Evolutionary conservation across 2,329 filamentous ascomycete species (phyloP).

Genomic region (Clarireedia hainanense): DNA sequence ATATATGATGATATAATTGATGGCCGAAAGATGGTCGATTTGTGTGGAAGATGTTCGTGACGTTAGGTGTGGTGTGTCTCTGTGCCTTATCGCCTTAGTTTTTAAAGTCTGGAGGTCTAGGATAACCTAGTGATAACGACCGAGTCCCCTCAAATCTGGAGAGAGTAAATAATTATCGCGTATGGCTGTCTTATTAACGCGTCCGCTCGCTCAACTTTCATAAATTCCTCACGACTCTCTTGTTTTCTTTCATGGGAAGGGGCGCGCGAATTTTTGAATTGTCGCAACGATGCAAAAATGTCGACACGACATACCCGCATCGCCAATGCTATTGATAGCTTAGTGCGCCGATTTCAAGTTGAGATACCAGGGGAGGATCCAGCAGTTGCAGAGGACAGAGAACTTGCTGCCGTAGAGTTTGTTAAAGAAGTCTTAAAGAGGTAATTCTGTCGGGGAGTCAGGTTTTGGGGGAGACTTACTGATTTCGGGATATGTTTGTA

Average conservation of each 20-base stretch:
- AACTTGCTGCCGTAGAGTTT: conserved; percentile 51
- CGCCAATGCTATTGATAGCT: conserved; percentile 68
- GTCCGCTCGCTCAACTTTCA: conserved; percentile 8
- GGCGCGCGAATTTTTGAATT: background rate
- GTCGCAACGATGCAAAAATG: conserved; percentile 28
- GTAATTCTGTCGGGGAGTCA: conserved; percentile 13
- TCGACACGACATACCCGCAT: conserved; percentile 49
- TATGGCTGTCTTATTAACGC: background rate
- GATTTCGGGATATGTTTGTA: conserved; percentile 12
- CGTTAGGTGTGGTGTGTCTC: conserved; percentile 8
- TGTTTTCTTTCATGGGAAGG: background rate
- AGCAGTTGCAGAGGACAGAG: conserved; percentile 58
- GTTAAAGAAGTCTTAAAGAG: conserved; percentile 39
- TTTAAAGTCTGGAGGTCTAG: conserved; percentile 7
- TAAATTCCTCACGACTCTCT: background rate
- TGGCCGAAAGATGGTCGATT: conserved; percentile 15
- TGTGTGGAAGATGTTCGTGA: conserved; percentile 10
- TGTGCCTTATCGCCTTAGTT: conserved; percentile 6
- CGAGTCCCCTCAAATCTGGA: background rate
- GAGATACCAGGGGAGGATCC: conserved; percentile 58
- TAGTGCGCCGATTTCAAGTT: conserved; percentile 69
- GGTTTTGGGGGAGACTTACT: background rate
- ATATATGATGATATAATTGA: conserved; percentile 14
- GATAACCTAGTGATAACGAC: background rate
- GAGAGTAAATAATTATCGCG: conserved; percentile 7